phyloP scores from a whole-genome alignment of 495 filamentous ascomycete species.

The Tetracladium setigerum region DNA sequence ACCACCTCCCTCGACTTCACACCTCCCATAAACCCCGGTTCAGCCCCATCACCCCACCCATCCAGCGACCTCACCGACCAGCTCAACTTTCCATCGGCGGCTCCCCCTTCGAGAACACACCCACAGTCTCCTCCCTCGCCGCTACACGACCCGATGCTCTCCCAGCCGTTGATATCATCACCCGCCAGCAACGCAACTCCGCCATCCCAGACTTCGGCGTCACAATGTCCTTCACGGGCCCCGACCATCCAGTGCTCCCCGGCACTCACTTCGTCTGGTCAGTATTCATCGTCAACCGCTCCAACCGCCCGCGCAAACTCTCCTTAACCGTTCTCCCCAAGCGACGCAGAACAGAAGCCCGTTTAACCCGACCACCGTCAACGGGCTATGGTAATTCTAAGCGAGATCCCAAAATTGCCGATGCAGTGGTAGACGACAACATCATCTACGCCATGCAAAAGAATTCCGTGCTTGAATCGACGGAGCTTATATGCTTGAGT shows the following conservation, averaged over 20 bases:
- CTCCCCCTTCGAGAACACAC: slow-evolving; percentile 32
- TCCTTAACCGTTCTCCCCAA: slow-evolving; percentile 73
- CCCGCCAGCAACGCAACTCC: slow-evolving; percentile 38
- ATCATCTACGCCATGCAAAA: slow-evolving; percentile 78
- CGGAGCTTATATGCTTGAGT: slow-evolving; percentile 72
- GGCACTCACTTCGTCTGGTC: slow-evolving; percentile 80
- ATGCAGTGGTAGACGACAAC: slow-evolving; percentile 78
- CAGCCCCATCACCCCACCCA: slow-evolving; percentile 42
- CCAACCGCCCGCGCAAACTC: slow-evolving; percentile 56
- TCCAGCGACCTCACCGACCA: slow-evolving; percentile 60
- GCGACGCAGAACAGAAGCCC: slow-evolving; percentile 58
- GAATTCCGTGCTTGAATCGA: slow-evolving; percentile 58
- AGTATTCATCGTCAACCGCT: slow-evolving; percentile 82
- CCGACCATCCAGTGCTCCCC: slow-evolving; percentile 47
- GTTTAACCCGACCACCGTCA: slow-evolving; percentile 48
- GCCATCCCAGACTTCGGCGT: slow-evolving; percentile 57
- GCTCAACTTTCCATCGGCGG: slow-evolving; percentile 49
- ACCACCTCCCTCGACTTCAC: slow-evolving; percentile 78
- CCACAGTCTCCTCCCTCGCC: slow-evolving; percentile 24
- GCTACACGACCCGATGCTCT: slow-evolving; percentile 44
- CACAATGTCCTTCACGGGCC: slow-evolving; percentile 67
- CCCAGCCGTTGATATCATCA: slow-evolving; percentile 41
- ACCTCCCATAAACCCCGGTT: slow-evolving; percentile 51
- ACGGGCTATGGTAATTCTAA: slow-evolving; percentile 24
- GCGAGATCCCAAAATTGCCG: slow-evolving; percentile 44